Evolutionary conservation across 495 filamentous ascomycete genomes (phyloP).

Genomic region (Talaromyces liani): DNA sequence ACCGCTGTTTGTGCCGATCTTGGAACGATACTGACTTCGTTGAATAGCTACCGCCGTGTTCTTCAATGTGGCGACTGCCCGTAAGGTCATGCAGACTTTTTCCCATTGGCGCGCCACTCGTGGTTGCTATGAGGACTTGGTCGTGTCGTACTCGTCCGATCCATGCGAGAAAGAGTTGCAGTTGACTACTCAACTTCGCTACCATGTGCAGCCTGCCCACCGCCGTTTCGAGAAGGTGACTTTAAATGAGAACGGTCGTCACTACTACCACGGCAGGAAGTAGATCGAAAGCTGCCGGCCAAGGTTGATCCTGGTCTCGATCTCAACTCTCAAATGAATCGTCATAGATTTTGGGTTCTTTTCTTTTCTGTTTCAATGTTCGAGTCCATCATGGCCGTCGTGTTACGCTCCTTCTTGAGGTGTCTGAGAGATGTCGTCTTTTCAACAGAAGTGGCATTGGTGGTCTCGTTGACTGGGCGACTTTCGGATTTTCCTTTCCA

Average conservation of each 20-base stretch:
- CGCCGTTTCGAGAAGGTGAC: not conserved
- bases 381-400: not conserved
- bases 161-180: slow-evolving; percentile 29
- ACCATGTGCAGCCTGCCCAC: slow-evolving; percentile 4
- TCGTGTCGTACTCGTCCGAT: slow-evolving; percentile 27
- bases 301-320: not conserved
- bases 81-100: slow-evolving; percentile 24
- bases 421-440: not conserved
- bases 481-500: not conserved
- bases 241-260: slow-evolving; percentile 14
- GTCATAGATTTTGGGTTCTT: not conserved
- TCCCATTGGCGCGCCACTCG: slow-evolving; percentile 17
- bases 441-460: not conserved
- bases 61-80: slow-evolving; percentile 24
- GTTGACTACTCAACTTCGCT: slow-evolving; percentile 12
- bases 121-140: slow-evolving; percentile 22
- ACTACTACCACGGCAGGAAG: not conserved
- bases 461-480: not conserved
- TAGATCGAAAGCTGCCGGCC: not conserved
- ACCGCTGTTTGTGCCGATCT: not conserved
- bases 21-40: not conserved
- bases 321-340: not conserved
- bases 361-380: not conserved
- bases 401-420: not conserved
- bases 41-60: slow-evolving; percentile 27